A percentile compares a stretch with the other conserved stretches of the same genome.
phyloP scores from a whole-genome alignment of 805 yeast species.

The Saturnispora kantuleensis region DNA sequence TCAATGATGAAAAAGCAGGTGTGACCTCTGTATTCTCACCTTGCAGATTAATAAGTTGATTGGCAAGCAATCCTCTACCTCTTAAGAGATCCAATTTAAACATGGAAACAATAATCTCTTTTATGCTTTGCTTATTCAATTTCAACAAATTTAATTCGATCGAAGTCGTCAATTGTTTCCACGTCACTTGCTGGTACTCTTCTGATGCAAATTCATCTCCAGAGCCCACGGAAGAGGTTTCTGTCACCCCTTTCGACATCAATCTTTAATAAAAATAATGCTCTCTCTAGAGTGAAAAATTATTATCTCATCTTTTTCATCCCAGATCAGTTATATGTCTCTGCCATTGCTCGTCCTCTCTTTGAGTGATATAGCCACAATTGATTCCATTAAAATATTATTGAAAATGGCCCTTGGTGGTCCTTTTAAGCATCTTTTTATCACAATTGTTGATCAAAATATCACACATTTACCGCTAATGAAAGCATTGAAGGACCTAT shows the following conservation, averaged over 20 bases:
- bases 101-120: constrained; percentile 37
- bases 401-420: neutral
- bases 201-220: constrained; percentile 15
- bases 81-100: constrained; percentile 49
- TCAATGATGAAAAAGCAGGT: constrained; percentile 45
- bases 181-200: constrained; percentile 42
- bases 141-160: constrained; percentile 42
- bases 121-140: constrained; percentile 38
- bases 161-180: constrained; percentile 43
- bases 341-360: neutral
- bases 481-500: constrained; percentile 3
- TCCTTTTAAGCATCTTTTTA: neutral
- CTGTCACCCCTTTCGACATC: neutral
- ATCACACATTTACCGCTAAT: constrained; percentile 1
- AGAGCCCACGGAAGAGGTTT: constrained; percentile 8
- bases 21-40: constrained; percentile 30
- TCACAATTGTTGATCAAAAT: neutral
- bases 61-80: constrained; percentile 53
- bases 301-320: neutral
- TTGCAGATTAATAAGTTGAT: constrained; percentile 47
- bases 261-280: neutral
- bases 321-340: neutral
- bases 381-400: neutral
- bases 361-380: neutral
- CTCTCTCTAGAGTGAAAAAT: neutral